Conservation (phyloP, 352 stramenopile genomes). For the Phytophthora colocasiae region DNA sequence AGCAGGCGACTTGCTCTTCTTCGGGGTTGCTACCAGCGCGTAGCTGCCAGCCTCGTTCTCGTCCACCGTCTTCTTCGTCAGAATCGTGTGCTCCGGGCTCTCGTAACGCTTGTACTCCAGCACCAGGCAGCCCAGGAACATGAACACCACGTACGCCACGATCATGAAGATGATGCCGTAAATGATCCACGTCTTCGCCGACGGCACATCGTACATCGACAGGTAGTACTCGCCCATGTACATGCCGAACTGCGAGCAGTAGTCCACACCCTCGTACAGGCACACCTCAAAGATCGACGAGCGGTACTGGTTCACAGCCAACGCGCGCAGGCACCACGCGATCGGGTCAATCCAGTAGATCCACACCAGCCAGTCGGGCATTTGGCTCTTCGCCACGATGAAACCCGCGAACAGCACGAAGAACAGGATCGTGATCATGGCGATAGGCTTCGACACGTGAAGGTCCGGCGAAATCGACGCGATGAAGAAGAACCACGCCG, state of each 20-base stretch:
- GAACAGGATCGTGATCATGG: slow-evolving; percentile 45
- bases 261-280: slow-evolving; percentile 47
- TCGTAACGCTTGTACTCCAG: slow-evolving; percentile 31
- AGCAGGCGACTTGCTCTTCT: slow-evolving; percentile 20
- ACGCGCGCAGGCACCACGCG: slow-evolving; percentile 44
- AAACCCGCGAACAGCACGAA: slow-evolving; percentile 63
- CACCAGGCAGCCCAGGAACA: slow-evolving; percentile 45
- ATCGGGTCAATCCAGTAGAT: slow-evolving; percentile 69
- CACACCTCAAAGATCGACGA: slow-evolving; percentile 39
- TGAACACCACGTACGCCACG: slow-evolving; percentile 48
- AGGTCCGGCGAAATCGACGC: slow-evolving; percentile 37
- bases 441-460: slow-evolving; percentile 46
- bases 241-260: slow-evolving; percentile 40
- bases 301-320: slow-evolving; percentile 45
- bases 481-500: slow-evolving; percentile 60
- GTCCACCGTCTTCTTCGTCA: slow-evolving; percentile 30
- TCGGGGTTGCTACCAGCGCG: slow-evolving; percentile 25
- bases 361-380: slow-evolving; percentile 55
- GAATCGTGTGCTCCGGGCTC: slow-evolving; percentile 29
- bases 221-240: slow-evolving; percentile 56
- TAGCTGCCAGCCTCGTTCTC: slow-evolving; percentile 23
- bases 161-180: slow-evolving; percentile 48
- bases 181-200: slow-evolving; percentile 40
- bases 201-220: slow-evolving; percentile 37
- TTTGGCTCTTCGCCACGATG: slow-evolving; percentile 49